phyloP scores from a whole-genome alignment of 164 flowering plant genomes.

The Chimonanthus salicifolius region DNA sequence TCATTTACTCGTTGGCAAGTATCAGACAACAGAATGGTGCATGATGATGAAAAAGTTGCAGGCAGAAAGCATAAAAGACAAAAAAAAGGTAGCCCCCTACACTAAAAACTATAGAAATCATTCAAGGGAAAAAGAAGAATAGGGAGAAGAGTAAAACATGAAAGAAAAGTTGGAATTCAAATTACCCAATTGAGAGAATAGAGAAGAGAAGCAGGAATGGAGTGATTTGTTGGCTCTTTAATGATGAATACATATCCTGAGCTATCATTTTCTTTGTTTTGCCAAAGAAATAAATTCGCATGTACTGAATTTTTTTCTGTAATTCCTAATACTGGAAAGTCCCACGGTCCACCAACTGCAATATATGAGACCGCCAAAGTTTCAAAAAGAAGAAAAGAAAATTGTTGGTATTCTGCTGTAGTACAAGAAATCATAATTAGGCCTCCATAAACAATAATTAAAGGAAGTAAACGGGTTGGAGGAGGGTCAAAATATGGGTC shows the following conservation, averaged over 20 bases:
- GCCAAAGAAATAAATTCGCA: no score
- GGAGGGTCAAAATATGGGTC: no score
- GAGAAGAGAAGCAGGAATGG: background rate
- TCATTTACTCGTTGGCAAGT: background rate
- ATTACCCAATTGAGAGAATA: background rate
- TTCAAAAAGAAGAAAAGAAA: background rate
- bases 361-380: background rate
- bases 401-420: no score
- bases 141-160: background rate
- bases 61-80: background rate
- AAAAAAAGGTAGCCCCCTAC: background rate
- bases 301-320: no score
- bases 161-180: background rate
- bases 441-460: no score
- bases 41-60: no score
- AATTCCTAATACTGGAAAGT: background rate
- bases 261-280: background rate
- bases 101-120: background rate
- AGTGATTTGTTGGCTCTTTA: background rate
- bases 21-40: no score
- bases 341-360: background rate
- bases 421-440: no score
- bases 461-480: no score
- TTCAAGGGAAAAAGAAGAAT: no score
- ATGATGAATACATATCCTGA: background rate